A percentile compares a stretch with the other conserved stretches of the same genome.
These are phyloP conservation scores for Cetradonia linearis DNA, from an alignment of 495 filamentous ascomycete species.

Conservation along the genomic window DNA sequence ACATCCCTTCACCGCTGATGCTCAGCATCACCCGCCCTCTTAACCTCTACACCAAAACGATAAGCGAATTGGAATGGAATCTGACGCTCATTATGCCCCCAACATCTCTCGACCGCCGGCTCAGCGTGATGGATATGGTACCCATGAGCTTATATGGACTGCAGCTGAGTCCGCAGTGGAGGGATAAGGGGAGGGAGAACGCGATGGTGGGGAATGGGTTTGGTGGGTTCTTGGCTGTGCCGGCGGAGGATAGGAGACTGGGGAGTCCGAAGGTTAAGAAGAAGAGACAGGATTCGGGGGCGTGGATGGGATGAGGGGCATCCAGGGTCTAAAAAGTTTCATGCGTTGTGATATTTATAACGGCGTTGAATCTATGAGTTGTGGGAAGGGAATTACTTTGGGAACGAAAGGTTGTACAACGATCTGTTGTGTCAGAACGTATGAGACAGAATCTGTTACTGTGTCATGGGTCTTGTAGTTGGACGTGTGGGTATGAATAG, in stretches of 20 bases:
- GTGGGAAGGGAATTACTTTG: too few species aligned
- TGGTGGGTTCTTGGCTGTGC: constrained; percentile 74
- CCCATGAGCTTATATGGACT: constrained; percentile 45
- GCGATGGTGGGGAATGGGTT: constrained; percentile 66
- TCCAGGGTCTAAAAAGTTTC: too few species aligned
- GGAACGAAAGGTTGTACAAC: too few species aligned
- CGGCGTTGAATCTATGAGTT: too few species aligned
- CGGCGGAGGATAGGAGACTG: constrained; percentile 41
- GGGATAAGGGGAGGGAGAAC: constrained; percentile 48
- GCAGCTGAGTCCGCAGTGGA: constrained; percentile 48
- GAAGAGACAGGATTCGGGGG: constrained; percentile 14
- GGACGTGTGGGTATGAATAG: too few species aligned
- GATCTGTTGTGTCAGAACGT: too few species aligned
- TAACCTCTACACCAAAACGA: constrained; percentile 75
- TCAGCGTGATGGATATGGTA: constrained; percentile 34
- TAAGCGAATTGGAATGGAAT: constrained; percentile 79
- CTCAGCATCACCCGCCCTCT: constrained; percentile 51
- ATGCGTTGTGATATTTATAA: too few species aligned
- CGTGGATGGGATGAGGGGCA: constrained; percentile 26
- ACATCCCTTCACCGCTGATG: constrained; percentile 21
- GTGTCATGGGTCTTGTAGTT: too few species aligned
- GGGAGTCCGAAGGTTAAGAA: constrained; percentile 25
- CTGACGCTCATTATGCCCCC: constrained; percentile 52
- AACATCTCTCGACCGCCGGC: constrained; percentile 27
- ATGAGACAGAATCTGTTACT: too few species aligned